phyloP scores from a whole-genome alignment of 2,329 filamentous ascomycete species.

The Herpotrichia juniperi region DNA sequence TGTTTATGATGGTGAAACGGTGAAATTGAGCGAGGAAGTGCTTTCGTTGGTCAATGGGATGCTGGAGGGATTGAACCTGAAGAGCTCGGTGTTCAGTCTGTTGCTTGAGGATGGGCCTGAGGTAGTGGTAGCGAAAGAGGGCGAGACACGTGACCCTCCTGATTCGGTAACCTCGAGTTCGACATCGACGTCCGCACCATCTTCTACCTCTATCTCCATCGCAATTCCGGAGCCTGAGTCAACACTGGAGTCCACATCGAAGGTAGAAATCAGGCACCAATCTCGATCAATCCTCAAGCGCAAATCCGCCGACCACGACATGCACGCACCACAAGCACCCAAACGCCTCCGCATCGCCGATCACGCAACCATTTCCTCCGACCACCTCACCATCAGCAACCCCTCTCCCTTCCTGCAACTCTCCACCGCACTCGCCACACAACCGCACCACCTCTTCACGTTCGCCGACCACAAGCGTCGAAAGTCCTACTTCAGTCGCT shows the following conservation, averaged over 20 bases:
- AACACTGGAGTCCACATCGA: background rate
- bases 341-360: slow-evolving; percentile 18
- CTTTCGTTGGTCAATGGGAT: slow-evolving; percentile 8
- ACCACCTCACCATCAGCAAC: slow-evolving; percentile 11
- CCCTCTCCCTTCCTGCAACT: background rate
- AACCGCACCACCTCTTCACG: slow-evolving; percentile 9
- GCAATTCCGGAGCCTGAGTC: background rate
- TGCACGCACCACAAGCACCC: background rate
- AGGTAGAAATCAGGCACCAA: background rate
- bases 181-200: background rate
- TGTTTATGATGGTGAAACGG: slow-evolving; percentile 1
- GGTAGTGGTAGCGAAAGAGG: background rate
- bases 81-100: background rate
- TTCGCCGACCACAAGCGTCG: slow-evolving; percentile 7
- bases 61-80: slow-evolving; percentile 10
- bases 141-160: background rate
- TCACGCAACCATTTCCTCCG: slow-evolving; percentile 13
- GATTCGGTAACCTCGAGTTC: background rate
- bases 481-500: slow-evolving; percentile 6
- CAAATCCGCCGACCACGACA: slow-evolving; percentile 1
- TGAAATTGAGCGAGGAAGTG: slow-evolving; percentile 9
- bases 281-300: slow-evolving; percentile 13
- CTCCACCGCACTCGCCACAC: background rate
- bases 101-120: background rate
- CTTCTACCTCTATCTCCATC: background rate